These are phyloP conservation scores for Liriodendron chinense DNA, from an alignment of 164 flowering plant species.

Conservation along the genomic window DNA sequence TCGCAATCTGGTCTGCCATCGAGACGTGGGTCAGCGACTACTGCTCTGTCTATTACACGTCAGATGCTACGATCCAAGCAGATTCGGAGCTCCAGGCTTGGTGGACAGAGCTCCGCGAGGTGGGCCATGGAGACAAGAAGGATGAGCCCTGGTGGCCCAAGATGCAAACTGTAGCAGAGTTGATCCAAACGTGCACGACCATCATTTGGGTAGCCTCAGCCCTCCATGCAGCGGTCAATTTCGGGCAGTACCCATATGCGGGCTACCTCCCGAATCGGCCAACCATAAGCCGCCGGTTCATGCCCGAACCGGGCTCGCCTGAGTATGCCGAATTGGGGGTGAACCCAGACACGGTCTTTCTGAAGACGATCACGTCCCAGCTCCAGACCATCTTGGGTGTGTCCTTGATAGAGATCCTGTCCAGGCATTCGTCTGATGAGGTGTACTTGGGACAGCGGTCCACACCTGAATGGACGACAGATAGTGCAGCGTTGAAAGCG, in stretches of 20 bases:
- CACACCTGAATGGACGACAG: slow-evolving; percentile 61
- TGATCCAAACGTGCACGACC: slow-evolving; percentile 56
- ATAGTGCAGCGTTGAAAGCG: slow-evolving; percentile 44
- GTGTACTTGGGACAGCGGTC: slow-evolving; percentile 76
- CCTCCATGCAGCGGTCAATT: slow-evolving; percentile 88
- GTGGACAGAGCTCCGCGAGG: slow-evolving; percentile 72
- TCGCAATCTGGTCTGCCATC: slow-evolving; percentile 83
- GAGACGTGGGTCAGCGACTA: slow-evolving; percentile 74
- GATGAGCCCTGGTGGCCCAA: slow-evolving; percentile 80
- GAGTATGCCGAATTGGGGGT: slow-evolving; percentile 63
- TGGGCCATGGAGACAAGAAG: slow-evolving; percentile 76
- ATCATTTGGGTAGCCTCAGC: slow-evolving; percentile 91
- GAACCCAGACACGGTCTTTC: slow-evolving; percentile 53
- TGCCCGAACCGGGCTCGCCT: slow-evolving; percentile 70
- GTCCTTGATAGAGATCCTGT: slow-evolving; percentile 68
- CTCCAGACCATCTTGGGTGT: slow-evolving; percentile 70
- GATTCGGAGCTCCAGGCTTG: slow-evolving; percentile 81
- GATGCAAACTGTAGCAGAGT: slow-evolving; percentile 50
- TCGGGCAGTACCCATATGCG: slow-evolving; percentile 85
- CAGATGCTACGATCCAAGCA: slow-evolving; percentile 36
- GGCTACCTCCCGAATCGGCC: slow-evolving; percentile 91
- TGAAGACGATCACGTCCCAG: slow-evolving; percentile 73
- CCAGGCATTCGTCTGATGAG: slow-evolving; percentile 78
- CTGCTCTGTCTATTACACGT: slow-evolving; percentile 59
- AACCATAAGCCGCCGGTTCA: slow-evolving; percentile 70